phyloP scores from a whole-genome alignment of 1,284 basidiomycete species.

The Sanguinoderma infundibulare region DNA sequence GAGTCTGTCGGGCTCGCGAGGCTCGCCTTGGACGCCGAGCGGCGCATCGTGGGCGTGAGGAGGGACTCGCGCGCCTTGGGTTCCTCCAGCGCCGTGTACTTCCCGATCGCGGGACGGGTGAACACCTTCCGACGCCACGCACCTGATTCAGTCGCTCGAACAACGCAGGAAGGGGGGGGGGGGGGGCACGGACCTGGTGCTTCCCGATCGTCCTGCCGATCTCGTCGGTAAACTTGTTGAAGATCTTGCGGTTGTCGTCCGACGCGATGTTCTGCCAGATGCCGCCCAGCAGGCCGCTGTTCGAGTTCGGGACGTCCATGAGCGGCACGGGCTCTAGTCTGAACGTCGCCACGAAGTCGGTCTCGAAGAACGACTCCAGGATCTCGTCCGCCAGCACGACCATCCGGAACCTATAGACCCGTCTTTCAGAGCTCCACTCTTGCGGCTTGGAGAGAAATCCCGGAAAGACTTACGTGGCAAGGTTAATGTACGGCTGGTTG shows the following conservation, averaged over 20 bases:
- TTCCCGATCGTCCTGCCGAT: constrained; percentile 92
- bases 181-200: constrained; percentile 63
- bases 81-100: constrained; percentile 82
- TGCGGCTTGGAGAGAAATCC: no score
- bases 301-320: constrained; percentile 62
- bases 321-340: constrained; percentile 75
- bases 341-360: constrained; percentile 88
- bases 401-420: constrained; percentile 84
- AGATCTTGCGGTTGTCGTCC: constrained; percentile 85
- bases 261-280: constrained; percentile 89
- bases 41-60: constrained; percentile 70
- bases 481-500: constrained; percentile 88
- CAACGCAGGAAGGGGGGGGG: not conserved
- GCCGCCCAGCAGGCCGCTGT: constrained; percentile 76
- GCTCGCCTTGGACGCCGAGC: constrained; percentile 59
- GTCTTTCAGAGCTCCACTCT: not conserved
- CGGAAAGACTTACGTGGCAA: constrained; percentile 68
- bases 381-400: constrained; percentile 95
- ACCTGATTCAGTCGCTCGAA: not conserved
- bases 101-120: constrained; percentile 84
- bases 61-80: constrained; percentile 89
- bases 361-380: constrained; percentile 93
- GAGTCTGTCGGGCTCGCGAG: constrained; percentile 34
- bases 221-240: constrained; percentile 89
- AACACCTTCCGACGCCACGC: constrained; percentile 52